Evolutionary conservation across 768 basidiomycete species (phyloP).

Genomic region (Tulasnella sp.): DNA sequence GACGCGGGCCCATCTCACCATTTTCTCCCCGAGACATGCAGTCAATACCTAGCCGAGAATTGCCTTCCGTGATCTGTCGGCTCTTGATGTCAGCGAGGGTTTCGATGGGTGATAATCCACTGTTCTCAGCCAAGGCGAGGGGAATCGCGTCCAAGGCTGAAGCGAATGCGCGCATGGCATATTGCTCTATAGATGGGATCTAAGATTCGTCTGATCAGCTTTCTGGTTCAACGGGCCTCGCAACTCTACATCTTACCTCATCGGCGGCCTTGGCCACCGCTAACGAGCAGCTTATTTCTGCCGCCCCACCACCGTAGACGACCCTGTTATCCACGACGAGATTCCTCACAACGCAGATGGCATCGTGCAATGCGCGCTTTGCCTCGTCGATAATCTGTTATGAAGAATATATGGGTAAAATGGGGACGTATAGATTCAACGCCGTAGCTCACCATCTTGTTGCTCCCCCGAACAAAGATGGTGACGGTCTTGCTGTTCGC

Average conservation of each 20-base stretch:
- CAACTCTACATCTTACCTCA: constrained; percentile 40
- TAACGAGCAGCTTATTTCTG: constrained; percentile 90
- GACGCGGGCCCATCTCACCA: constrained; percentile 38
- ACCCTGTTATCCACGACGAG: constrained; percentile 91
- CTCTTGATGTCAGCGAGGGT: constrained; percentile 94
- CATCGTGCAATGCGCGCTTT: constrained; percentile 94
- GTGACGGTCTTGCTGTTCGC: constrained; percentile 95
- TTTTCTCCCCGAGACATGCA: constrained; percentile 78
- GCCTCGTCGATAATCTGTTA: constrained; percentile 94
- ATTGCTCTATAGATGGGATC: constrained; percentile 97
- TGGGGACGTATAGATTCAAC: background rate
- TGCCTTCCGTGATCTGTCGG: constrained; percentile 75
- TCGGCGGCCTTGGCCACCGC: constrained; percentile 93
- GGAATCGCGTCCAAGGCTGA: constrained; percentile 92
- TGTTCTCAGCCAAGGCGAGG: constrained; percentile 94
- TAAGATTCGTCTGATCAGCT: constrained; percentile 23
- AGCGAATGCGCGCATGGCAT: constrained; percentile 98
- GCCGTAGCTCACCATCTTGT: constrained; percentile 81
- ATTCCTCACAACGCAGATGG: constrained; percentile 93
- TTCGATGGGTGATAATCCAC: constrained; percentile 90
- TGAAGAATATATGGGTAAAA: background rate
- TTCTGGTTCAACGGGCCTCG: background rate
- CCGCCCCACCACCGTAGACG: constrained; percentile 96
- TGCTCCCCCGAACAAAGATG: constrained; percentile 92
- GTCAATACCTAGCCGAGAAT: constrained; percentile 84